Evolutionary conservation across 2,329 filamentous ascomycete genomes (phyloP).

Genomic region (Mollisiaceae sp.): DNA sequence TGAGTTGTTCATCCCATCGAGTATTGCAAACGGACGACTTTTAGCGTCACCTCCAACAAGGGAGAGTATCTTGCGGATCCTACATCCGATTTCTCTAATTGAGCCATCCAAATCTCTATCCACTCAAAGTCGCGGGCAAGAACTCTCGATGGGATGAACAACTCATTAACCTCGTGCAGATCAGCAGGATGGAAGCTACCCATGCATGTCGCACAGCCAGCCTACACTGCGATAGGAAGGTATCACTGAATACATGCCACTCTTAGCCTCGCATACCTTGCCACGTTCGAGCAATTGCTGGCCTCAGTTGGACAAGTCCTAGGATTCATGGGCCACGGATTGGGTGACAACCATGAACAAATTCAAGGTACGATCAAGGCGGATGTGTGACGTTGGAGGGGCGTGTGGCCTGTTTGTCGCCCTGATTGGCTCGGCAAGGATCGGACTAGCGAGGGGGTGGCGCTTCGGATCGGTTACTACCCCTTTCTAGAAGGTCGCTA

Average conservation of each 20-base stretch:
- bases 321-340: not conserved
- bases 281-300: not conserved
- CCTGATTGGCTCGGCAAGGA: not conserved
- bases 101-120: too few species aligned
- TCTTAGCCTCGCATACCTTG: not conserved
- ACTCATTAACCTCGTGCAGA: not conserved
- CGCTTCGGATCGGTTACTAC: not conserved
- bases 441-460: not conserved
- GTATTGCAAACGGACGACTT: too few species aligned
- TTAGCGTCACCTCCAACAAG: too few species aligned
- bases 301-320: not conserved
- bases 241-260: not conserved
- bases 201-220: not conserved
- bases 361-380: not conserved
- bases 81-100: too few species aligned
- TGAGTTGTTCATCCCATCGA: too few species aligned
- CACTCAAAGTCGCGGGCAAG: too few species aligned
- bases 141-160: too few species aligned
- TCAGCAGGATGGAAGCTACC: not conserved
- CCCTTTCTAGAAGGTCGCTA: constrained; percentile 9
- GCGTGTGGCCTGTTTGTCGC: not conserved
- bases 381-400: not conserved
- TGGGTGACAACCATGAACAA: not conserved
- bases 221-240: not conserved
- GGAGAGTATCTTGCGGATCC: too few species aligned